A percentile compares a stretch with the other conserved stretches of the same genome.
phyloP scores from a whole-genome alignment of 2,329 filamentous ascomycete genomes.

The Epichloe sp. region DNA sequence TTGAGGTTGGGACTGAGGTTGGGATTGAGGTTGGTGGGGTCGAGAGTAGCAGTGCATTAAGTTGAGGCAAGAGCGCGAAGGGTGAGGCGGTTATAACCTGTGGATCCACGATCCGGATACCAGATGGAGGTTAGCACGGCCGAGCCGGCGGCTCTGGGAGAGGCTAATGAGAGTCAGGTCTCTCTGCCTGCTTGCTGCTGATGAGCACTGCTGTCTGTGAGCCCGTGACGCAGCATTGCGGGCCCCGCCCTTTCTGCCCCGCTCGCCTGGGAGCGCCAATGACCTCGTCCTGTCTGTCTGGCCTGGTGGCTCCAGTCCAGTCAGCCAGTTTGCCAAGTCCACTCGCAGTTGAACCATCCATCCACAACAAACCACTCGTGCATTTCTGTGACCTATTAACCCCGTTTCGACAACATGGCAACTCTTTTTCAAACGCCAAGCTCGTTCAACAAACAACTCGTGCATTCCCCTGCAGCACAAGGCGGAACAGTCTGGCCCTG shows the following conservation, averaged over 20 bases:
- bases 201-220: background rate
- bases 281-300: no score
- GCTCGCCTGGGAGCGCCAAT: no score
- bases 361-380: background rate
- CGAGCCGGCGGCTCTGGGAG: no score
- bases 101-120: background rate
- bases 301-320: no score
- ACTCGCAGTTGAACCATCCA: background rate
- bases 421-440: background rate
- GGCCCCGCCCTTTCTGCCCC: background rate
- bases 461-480: no score
- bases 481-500: no score
- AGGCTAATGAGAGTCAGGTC: no score
- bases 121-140: background rate
- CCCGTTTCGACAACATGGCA: background rate
- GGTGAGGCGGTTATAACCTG: background rate
- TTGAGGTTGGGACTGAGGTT: background rate
- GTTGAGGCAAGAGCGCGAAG: background rate
- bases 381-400: background rate
- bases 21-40: background rate
- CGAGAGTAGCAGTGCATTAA: background rate
- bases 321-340: no score
- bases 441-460: background rate
- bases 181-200: background rate
- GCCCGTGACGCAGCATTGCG: background rate